Conservation (phyloP, 2,329 filamentous ascomycete species). For the Fusarium sp. region DNA sequence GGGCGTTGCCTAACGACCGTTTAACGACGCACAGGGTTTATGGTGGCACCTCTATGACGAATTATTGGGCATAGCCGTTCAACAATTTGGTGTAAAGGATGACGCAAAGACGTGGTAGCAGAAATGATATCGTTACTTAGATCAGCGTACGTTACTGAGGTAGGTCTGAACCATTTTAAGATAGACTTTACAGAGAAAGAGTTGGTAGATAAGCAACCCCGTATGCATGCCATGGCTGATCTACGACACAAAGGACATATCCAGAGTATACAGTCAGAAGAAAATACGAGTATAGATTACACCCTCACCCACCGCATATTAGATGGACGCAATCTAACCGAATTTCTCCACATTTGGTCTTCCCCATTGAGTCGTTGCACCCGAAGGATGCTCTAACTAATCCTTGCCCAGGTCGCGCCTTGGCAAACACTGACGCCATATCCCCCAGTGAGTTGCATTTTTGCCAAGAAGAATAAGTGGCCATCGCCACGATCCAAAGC, state of each 20-base stretch:
- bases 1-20: background rate
- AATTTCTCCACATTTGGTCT: background rate
- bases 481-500: background rate
- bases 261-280: background rate
- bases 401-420: background rate
- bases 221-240: background rate
- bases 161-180: background rate
- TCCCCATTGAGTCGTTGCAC: background rate
- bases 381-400: background rate
- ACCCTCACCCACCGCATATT: background rate
- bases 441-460: background rate
- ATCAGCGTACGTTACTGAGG: background rate
- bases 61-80: background rate
- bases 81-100: background rate
- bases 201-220: background rate
- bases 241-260: background rate
- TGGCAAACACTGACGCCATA: background rate
- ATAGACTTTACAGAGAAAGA: background rate
- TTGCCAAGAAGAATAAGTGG: background rate
- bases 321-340: background rate
- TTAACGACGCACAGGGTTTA: background rate
- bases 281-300: background rate
- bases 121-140: background rate
- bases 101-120: background rate
- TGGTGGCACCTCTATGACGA: background rate